A percentile compares a stretch with the other conserved stretches of the same genome.
Evolutionary conservation across 1,139 yeast genomes (phyloP).

Genomic region (Yamadazyma triangularis): DNA sequence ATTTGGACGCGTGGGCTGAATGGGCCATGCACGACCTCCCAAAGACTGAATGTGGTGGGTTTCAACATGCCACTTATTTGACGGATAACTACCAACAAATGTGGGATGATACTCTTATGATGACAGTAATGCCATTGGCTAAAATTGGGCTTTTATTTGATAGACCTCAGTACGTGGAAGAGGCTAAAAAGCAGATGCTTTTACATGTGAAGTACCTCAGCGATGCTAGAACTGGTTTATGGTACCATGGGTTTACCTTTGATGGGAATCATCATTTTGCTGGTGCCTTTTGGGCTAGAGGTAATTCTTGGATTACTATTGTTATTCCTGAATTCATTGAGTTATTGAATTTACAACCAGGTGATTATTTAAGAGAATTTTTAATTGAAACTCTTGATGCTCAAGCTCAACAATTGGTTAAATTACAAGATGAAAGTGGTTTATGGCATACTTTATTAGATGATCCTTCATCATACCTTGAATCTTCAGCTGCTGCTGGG

Average conservation of each 20-base stretch:
- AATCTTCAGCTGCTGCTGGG: constrained; percentile 32
- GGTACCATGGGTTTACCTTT: constrained; percentile 29
- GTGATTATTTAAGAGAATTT: constrained; percentile 19
- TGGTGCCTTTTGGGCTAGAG: constrained; percentile 32
- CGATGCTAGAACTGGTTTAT: constrained; percentile 25
- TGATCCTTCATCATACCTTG: constrained; percentile 24
- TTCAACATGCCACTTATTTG: constrained; percentile 29
- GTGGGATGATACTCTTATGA: constrained; percentile 35
- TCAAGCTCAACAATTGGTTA: constrained; percentile 20
- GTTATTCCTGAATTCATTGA: constrained; percentile 31
- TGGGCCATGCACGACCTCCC: constrained; percentile 28
- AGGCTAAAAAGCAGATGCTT: constrained; percentile 28
- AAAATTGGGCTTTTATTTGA: constrained; percentile 24
- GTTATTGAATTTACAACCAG: constrained; percentile 19
- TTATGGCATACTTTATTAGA: constrained; percentile 30
- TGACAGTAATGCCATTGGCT: constrained; percentile 31
- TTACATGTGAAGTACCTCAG: constrained; percentile 25
- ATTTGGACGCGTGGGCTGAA: constrained; percentile 29
- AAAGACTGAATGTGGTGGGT: constrained; percentile 27
- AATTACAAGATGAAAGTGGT: constrained; percentile 22
- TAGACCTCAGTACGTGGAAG: constrained; percentile 25
- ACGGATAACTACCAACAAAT: constrained; percentile 24
- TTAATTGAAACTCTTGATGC: constrained; percentile 22
- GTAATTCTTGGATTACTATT: constrained; percentile 33
- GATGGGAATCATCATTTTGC: constrained; percentile 28